Percentiles rank a stretch among this genome's conserved stretches.
These are phyloP conservation scores for Populus davidiana DNA, from an alignment of 345 rosid genomes.

Conservation along the genomic window DNA sequence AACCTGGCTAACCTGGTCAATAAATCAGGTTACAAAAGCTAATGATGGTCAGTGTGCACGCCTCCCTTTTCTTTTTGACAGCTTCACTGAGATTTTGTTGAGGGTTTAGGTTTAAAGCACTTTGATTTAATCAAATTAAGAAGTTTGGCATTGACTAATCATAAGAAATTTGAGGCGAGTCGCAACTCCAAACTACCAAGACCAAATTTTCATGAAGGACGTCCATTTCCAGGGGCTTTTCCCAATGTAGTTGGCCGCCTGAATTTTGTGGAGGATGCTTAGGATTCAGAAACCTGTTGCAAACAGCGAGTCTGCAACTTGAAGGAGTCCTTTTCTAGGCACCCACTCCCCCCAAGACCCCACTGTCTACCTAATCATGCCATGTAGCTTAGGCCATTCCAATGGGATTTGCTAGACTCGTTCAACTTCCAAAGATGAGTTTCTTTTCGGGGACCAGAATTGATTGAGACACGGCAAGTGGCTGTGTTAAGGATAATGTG, in stretches of 20 bases:
- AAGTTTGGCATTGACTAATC: neutral
- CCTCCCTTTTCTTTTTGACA: neutral
- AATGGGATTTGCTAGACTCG: too few species aligned
- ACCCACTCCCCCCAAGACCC: neutral
- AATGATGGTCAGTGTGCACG: neutral
- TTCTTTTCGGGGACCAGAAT: neutral
- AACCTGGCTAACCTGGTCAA: too few species aligned
- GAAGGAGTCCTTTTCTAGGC: neutral
- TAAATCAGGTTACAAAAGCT: neutral
- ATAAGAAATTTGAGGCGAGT: neutral
- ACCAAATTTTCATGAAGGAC: neutral
- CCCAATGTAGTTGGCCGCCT: neutral
- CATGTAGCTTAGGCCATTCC: too few species aligned
- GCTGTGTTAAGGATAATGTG: too few species aligned
- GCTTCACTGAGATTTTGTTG: neutral
- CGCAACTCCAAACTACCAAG: neutral
- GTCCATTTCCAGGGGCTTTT: neutral
- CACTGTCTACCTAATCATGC: neutral
- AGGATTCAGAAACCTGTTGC: neutral
- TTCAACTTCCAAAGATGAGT: neutral
- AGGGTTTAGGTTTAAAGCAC: neutral
- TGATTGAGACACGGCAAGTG: neutral
- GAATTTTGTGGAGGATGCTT: neutral
- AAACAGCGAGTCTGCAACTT: neutral
- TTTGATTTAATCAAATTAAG: neutral